Base-by-base conservation (phyloP, 2,329 filamentous ascomycete species). In the Colletotrichum zoysiae region DNA sequence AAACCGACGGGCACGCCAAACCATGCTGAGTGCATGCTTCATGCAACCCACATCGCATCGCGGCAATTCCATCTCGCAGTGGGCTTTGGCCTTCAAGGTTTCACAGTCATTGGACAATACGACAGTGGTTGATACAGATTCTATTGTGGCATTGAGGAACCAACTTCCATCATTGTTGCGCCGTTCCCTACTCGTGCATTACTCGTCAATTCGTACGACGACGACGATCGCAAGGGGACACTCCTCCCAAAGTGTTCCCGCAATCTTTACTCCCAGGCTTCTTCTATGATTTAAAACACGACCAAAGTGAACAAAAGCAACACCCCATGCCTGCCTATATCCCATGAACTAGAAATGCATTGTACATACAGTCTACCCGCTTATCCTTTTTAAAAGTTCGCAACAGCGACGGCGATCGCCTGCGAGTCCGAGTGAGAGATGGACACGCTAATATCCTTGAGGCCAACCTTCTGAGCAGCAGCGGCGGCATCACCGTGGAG, bases 381-480 rank as follows among this genome's bases (percentile, higher is more conserved):
- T 30, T 3, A 30, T 30, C 30, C 30, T 66, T 70, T 70, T 81
- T 89, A 95, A 79, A 96, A 93, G 67, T 90, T 92, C 67, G 95
- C 92, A 73, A 97, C 92, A 2, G 97, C 96, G 78, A 99, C 93
- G 57, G 96, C 95, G 78, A 98, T 95, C 73, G 96, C 95, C 84
- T 99, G 96, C 71, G 88, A 91, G 77, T 98, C 95, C 50, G 93
- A 96, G 84, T 99, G 97, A 77, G 95, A 98, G 79, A 99, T 98
- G 79, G 95, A 97, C 76, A 99, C 93, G 75, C 88, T 95, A 75
- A 98, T 92, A 67, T 91, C 90, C 86, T 95, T 97, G 55, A 98
- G 91, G 73, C 95, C 94, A 35, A 92, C 94, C 81, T 93, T 88
- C 81, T 92, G 91, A n/a, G 96, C 96, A 65, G 94, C 94, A 64